phyloP scores from a whole-genome alignment of 1,139 yeast species.

The Nadsonia starkeyi-henricii region DNA sequence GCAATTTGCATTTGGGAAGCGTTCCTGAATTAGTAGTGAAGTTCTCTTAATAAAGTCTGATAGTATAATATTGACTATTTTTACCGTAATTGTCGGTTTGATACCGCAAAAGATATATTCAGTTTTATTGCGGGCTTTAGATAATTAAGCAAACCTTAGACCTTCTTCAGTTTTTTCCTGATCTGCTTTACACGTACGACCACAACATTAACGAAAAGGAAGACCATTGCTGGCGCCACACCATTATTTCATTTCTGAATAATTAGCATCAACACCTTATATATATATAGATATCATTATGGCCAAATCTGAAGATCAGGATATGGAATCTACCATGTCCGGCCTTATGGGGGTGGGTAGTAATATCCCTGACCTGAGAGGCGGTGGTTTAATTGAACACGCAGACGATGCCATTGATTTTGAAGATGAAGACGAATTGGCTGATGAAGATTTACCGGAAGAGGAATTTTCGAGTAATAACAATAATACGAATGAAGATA shows the following conservation, averaged over 20 bases:
- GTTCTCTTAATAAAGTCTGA: not conserved
- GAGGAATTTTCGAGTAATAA: slow-evolving; percentile 23
- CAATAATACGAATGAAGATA: slow-evolving; percentile 14
- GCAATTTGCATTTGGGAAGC: too few species aligned
- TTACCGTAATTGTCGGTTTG: not conserved
- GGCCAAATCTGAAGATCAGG: slow-evolving; percentile 13
- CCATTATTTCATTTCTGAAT: too few species aligned
- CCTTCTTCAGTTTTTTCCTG: too few species aligned
- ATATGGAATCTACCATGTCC: slow-evolving; percentile 11
- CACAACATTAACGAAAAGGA: too few species aligned
- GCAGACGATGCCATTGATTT: slow-evolving; percentile 93
- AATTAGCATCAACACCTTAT: not conserved
- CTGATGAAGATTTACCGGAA: slow-evolving; percentile 48
- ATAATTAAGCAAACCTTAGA: too few species aligned
- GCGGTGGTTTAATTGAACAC: slow-evolving; percentile 36
- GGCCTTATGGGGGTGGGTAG: slow-evolving; percentile 5
- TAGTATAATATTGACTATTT: too few species aligned
- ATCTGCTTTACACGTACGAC: too few species aligned
- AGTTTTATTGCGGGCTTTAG: not conserved
- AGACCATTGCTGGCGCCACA: too few species aligned
- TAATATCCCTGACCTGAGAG: slow-evolving; percentile 15
- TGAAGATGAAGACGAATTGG: slow-evolving; percentile 89
- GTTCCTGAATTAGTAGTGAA: too few species aligned
- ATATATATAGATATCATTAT: not conserved
- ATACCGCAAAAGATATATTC: not conserved